These are phyloP conservation scores for Botrytis galanthina DNA, from an alignment of 2,329 filamentous ascomycete genomes.

Conservation along the genomic window DNA sequence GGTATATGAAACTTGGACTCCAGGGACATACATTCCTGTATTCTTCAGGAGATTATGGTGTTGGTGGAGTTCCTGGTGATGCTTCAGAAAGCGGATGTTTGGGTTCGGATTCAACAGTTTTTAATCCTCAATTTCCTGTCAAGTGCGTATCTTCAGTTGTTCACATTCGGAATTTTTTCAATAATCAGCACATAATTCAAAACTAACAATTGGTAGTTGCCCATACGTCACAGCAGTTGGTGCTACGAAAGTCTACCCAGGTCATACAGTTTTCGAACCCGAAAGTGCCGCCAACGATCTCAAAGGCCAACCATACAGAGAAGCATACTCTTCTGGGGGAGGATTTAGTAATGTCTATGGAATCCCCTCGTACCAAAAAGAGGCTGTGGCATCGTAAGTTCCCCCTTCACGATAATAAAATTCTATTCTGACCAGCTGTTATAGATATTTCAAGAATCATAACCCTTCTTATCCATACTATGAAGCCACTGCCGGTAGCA, in stretches of 20 bases:
- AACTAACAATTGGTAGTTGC: conserved; percentile 36
- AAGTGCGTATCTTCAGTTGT: conserved; percentile 5
- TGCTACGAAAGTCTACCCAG: conserved; percentile 47
- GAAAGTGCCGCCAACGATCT: conserved; percentile 41
- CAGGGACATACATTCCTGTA: conserved; percentile 47
- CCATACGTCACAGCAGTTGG: conserved; percentile 53
- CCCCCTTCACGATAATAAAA: not conserved
- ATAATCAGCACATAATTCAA: not conserved
- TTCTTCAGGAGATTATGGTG: conserved; percentile 48
- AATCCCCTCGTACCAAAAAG: conserved; percentile 48
- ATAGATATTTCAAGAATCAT: conserved; percentile 30
- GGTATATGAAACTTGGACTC: conserved; percentile 50
- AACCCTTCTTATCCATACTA: conserved; percentile 33
- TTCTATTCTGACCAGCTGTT: not conserved
- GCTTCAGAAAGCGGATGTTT: conserved; percentile 39
- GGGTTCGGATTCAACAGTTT: conserved; percentile 48
- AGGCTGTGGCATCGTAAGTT: conserved; percentile 25
- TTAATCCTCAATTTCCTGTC: conserved; percentile 43
- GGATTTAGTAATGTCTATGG: conserved; percentile 63
- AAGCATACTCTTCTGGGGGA: conserved; percentile 64
- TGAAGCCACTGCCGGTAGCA: conserved; percentile 24
- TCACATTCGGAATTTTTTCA: not conserved
- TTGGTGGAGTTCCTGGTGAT: conserved; percentile 39
- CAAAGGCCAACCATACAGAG: conserved; percentile 43
- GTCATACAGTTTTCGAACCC: conserved; percentile 36